phyloP scores from a whole-genome alignment of 768 basidiomycete genomes.

The Pleurotus pulmonarius region DNA sequence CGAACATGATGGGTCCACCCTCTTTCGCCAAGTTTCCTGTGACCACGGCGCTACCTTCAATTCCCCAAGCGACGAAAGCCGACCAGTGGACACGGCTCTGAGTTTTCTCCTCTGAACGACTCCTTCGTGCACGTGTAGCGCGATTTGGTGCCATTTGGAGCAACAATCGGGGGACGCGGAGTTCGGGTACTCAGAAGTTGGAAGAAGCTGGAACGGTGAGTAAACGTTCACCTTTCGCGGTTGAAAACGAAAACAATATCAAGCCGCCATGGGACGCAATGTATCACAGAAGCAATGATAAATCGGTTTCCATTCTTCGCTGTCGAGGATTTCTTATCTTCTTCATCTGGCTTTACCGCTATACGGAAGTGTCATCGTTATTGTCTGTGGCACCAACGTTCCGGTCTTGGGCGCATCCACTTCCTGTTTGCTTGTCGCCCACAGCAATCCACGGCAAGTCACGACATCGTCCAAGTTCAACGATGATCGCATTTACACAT shows the following conservation, averaged over 20 bases:
- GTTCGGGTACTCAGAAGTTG: no score
- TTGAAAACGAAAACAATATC: no score
- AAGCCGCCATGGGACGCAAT: no score
- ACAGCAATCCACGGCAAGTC: no score
- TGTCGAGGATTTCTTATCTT: neutral
- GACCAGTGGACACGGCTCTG: no score
- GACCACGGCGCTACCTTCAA: neutral
- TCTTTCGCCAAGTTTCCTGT: neutral
- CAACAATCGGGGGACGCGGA: no score
- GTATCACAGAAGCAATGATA: no score
- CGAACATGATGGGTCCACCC: neutral
- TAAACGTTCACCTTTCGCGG: no score
- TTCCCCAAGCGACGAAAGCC: neutral
- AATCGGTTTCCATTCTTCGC: neutral
- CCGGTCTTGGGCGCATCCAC: neutral
- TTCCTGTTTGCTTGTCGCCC: neutral
- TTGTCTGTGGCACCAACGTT: neutral
- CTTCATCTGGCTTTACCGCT: neutral
- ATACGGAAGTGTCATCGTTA: neutral
- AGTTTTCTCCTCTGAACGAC: no score
- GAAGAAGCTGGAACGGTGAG: no score
- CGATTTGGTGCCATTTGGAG: neutral
- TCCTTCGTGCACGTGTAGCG: neutral
- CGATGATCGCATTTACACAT: neutral
- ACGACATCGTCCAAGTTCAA: neutral